Conservation (phyloP, 257 asterid species). For the Penstemon newberryi region DNA sequence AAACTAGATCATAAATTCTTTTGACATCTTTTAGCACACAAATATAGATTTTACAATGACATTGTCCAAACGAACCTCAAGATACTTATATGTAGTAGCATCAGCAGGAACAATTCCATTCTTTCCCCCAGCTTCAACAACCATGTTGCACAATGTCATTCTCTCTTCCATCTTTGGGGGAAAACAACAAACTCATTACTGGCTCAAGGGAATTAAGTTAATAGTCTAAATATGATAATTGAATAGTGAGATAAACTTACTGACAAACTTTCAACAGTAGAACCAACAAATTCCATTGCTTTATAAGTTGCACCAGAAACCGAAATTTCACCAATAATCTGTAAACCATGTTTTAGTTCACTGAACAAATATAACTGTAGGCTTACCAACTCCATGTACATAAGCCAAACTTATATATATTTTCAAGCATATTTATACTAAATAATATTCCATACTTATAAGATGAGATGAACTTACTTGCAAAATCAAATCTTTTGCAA, state of each 20-base stretch:
- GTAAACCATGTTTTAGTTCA: constrained; percentile 26
- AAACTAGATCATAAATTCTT: neutral
- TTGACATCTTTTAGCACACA: too few relatives aligned
- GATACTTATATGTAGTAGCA: constrained; percentile 81
- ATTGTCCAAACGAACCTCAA: constrained; percentile 55
- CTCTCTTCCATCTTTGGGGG: constrained; percentile 92
- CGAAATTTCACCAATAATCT: constrained; percentile 98
- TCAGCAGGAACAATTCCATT: constrained; percentile 95
- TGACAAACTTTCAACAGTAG: constrained; percentile 84
- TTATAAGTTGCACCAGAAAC: constrained; percentile 98
- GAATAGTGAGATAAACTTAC: constrained; percentile 46
- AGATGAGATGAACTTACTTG: constrained; percentile 55
- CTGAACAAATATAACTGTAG: constrained; percentile 16
- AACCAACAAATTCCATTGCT: constrained; percentile 97
- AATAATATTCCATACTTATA: neutral
- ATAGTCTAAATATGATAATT: neutral
- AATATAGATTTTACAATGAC: too few relatives aligned
- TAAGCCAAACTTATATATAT: neutral
- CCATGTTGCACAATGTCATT: constrained; percentile 99
- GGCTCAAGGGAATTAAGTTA: neutral
- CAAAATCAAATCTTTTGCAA: constrained; percentile 93
- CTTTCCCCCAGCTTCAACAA: constrained; percentile 96
- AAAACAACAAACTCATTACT: neutral
- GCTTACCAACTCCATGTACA: neutral
- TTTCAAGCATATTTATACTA: neutral